Base-by-base conservation (phyloP, 495 filamentous ascomycete genomes). In the Gamarada debralockiae region DNA sequence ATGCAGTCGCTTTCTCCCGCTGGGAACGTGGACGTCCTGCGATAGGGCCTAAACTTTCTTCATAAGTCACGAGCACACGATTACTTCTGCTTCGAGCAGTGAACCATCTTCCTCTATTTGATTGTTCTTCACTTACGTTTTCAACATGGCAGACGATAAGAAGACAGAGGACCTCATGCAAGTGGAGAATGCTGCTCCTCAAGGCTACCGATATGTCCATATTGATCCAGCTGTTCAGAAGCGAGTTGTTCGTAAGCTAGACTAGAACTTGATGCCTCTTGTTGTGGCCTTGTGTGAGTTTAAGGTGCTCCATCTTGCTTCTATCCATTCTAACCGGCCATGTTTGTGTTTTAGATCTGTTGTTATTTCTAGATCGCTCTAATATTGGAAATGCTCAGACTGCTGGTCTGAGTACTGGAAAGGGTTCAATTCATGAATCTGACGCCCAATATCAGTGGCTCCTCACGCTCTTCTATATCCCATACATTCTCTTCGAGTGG, bases 381-480 rank as follows among this genome's bases (percentile, higher is more conserved):
- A 39, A 39, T 14, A 39, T 39, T 20, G 37, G 50, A 36, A 55
- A 55, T 34, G 52, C 84, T 0, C 70, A 79, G 58, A 82, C 63
- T 21, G 73, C 73, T 0, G 74, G 73, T 17, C 71, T 76, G 72
- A 37, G 3, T 34, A 55, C 62, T 34, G 69, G 68, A 33, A 57
- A 75, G 20, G 64, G 8, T 67, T 78, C 20, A 9, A 39, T 34
- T 34, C 43, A 65, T 38, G 67, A 67, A 52, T 56, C 37, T 8
- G 62, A 75, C 14, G 37, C 38, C 1, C 45, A 44, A n/a, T 77
- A 68, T 52, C 46, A 83, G 56, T 93, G 87, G 87, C 72, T 92
- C 17, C 68, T 91, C 43, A 90, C 85, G 0, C 83, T 89, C 36
- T 92, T 92, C 62, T 92, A 91, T 60, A 85, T 83, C 12, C 68